Evolutionary conservation across 2,329 filamentous ascomycete genomes (phyloP).

Genomic region (Coleophoma cylindrospora): DNA sequence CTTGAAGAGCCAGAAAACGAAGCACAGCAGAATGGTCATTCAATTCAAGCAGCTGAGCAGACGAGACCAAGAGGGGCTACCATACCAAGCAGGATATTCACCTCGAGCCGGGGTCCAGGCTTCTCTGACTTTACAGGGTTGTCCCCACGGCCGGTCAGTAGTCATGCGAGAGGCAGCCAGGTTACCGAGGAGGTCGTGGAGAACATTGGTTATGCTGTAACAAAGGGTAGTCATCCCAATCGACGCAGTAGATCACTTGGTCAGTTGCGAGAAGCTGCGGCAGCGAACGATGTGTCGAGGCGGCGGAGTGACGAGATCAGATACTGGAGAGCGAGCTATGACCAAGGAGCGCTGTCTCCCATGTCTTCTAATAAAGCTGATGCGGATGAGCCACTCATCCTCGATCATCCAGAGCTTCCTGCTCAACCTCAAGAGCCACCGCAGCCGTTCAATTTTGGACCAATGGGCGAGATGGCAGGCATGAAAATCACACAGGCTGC

Average conservation of each 20-base stretch:
- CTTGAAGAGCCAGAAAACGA: conserved; percentile 40
- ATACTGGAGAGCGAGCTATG: conserved; percentile 59
- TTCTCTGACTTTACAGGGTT: conserved; percentile 46
- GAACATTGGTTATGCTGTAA: conserved; percentile 55
- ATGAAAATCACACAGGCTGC: conserved; percentile 55
- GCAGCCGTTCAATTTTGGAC: conserved; percentile 51
- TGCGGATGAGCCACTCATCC: conserved; percentile 23
- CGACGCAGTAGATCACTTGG: conserved; percentile 57
- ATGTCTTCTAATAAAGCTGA: conserved; percentile 42
- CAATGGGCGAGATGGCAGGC: conserved; percentile 40
- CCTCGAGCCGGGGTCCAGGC: conserved; percentile 31
- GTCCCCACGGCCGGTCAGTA: conserved; percentile 57
- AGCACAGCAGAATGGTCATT: conserved; percentile 42
- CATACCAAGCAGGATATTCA: conserved; percentile 34
- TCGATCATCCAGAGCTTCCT: conserved; percentile 24
- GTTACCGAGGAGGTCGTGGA: conserved; percentile 17
- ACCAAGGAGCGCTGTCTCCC: conserved; percentile 44
- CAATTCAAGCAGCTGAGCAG: conserved; percentile 33
- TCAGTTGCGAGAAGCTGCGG: conserved; percentile 40
- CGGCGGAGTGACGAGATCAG: conserved; percentile 59
- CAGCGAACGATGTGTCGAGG: conserved; percentile 30
- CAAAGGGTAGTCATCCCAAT: conserved; percentile 45
- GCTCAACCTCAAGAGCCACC: conserved; percentile 29
- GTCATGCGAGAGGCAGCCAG: conserved; percentile 44
- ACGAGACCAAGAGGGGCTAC: conserved; percentile 36